Evolutionary conservation across 805 yeast genomes (phyloP).

Genomic region (Pichia nakasei): DNA sequence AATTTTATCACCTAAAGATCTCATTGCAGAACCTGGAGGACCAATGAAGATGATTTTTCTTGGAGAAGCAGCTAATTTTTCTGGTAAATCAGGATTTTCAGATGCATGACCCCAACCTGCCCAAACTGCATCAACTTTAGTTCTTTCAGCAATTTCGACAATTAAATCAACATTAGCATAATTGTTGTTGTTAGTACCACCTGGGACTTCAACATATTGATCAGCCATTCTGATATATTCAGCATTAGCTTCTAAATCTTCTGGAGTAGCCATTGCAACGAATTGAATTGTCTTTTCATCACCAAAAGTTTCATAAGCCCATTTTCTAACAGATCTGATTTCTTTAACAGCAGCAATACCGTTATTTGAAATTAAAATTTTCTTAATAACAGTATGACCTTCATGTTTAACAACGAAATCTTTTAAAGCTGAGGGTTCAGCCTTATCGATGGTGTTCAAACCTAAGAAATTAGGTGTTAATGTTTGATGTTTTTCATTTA

Average conservation of each 20-base stretch:
- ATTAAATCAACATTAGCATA: conserved; percentile 96
- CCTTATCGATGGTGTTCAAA: conserved; percentile 63
- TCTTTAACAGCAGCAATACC: conserved; percentile 99
- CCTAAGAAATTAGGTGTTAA: conserved; percentile 78
- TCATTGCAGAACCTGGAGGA: conserved; percentile 99
- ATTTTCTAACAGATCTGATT: conserved; percentile 92
- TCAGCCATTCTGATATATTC: conserved; percentile 99
- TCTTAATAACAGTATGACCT: conserved; percentile 92
- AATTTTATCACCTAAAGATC: conserved; percentile 98
- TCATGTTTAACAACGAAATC: conserved; percentile 78
- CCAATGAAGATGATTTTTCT: conserved; percentile 90
- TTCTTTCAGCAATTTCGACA: conserved; percentile 95
- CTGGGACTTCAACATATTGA: conserved; percentile 96
- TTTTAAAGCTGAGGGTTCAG: conserved; percentile 70
- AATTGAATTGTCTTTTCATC: conserved; percentile 89
- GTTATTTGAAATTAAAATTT: conserved; percentile 89
- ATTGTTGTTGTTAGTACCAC: conserved; percentile 97
- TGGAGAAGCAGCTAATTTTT: conserved; percentile 85
- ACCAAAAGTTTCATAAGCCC: conserved; percentile 99
- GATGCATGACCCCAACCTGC: conserved; percentile 99
- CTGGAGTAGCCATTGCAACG: conserved; percentile 99
- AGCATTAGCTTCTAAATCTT: conserved; percentile 92
- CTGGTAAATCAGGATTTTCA: conserved; percentile 95
- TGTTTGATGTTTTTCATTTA: conserved; percentile 18
- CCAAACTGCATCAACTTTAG: conserved; percentile 98